Percentiles rank a stretch among this genome's conserved stretches.
Evolutionary conservation across 495 filamentous ascomycete genomes (phyloP).

Genomic region (Annulohypoxylon nitens): DNA sequence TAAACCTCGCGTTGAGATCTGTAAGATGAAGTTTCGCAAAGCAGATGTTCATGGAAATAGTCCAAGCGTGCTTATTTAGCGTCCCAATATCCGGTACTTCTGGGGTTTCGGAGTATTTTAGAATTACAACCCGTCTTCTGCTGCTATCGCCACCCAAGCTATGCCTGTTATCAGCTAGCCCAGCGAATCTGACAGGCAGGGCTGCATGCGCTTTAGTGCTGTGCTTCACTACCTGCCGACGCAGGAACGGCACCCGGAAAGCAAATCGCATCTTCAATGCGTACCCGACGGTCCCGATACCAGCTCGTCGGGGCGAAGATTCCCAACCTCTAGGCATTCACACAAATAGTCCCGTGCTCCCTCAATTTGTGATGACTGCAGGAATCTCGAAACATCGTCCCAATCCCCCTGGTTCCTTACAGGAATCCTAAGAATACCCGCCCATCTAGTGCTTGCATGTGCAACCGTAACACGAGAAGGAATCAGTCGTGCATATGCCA

Average conservation of each 20-base stretch:
- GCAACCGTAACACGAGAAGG: slow-evolving; percentile 21
- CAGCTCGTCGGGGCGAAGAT: slow-evolving; percentile 29
- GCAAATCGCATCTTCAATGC: slow-evolving; percentile 30
- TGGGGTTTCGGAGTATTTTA: slow-evolving; percentile 47
- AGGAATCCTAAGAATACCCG: slow-evolving; percentile 29
- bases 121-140: slow-evolving; percentile 38
- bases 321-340: slow-evolving; percentile 18
- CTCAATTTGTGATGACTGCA: slow-evolving; percentile 28
- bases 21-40: slow-evolving; percentile 24
- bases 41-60: slow-evolving; percentile 14
- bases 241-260: slow-evolving; percentile 27
- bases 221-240: slow-evolving; percentile 23
- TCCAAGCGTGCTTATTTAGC: slow-evolving; percentile 33
- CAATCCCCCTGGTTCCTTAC: slow-evolving; percentile 37
- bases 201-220: slow-evolving; percentile 30
- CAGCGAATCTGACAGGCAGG: slow-evolving; percentile 10
- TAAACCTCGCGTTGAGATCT: slow-evolving; percentile 5
- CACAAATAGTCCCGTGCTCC: slow-evolving; percentile 25
- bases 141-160: slow-evolving; percentile 31
- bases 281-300: slow-evolving; percentile 25
- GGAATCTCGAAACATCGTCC: slow-evolving; percentile 41
- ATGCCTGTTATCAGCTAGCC: slow-evolving; percentile 30
- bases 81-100: slow-evolving; percentile 32
- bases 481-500: slow-evolving; percentile 42
- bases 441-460: slow-evolving; percentile 12